Base-by-base conservation (phyloP, 192 early-diverging fungal genomes). In the Rhizophagus clarus region DNA sequence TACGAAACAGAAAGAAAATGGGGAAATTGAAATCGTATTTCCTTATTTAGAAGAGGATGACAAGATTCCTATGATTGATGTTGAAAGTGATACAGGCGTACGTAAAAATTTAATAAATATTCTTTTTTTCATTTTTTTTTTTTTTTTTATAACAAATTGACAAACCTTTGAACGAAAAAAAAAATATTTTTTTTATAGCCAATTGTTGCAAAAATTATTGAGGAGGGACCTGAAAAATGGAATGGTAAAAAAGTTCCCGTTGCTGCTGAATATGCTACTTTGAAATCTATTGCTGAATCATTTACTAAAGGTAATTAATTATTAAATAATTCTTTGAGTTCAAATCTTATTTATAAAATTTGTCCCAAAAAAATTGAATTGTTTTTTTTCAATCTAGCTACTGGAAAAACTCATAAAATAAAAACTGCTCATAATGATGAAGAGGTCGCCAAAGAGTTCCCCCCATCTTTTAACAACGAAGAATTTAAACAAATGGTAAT, bases 131-230 rank as follows among this genome's bases (percentile, higher is more conserved):
- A n/a, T n/a, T n/a, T n/a, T 40, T 40, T 40, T 40, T 40, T 37
- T 8, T 11, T 8, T 1, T 1, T 10, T 12, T 26, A 40, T n/a
- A 26, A 63, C 11, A 4, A 31, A 31, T 22, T 8, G 37, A 40
- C 34, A 37, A 37, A 37, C 4, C 5, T 37, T 37, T 37, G 34
- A 40, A n/a, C n/a, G n/a, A 40, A 40, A 40, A 40, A 40, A 34
- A 34, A 34, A 4, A 15, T 8, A 34, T 31, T 22, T 10, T 40
- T 15, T 24, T 70, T 31, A 4, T 31, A 70, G 68, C 68, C 68
- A 14, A 31, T 70, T 40, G 68, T 70, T 17, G 68, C 68, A 20
- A 70, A 70, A 70, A 31, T 70, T 70, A 70, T 70, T 70, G 68
- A 70, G 31, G 68, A 70, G 40, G 68, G 68, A 31, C 68, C 68